Evolutionary conservation across 2,329 filamentous ascomycete species (phyloP), one percentile per base, ranked within the genome.

Genomic region (Aspergillus eucalypticola): DNA sequence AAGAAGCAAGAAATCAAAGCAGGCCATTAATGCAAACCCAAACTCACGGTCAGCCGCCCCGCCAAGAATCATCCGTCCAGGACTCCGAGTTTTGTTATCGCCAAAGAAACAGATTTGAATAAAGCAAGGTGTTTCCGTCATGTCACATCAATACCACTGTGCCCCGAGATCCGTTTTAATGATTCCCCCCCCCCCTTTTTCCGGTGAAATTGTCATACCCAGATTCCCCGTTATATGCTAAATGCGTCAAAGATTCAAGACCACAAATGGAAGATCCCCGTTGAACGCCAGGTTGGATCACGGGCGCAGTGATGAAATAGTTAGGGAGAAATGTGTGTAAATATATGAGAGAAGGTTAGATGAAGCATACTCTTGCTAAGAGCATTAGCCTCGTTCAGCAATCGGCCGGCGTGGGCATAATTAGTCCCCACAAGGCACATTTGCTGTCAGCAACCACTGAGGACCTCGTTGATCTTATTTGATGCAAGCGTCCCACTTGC

Each of bases 381-480:
- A 55, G 39, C 41, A 35, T 21, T 29, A 11, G 6, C 10, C 11
- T 21, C 10, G 11, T 23, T 25, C 44, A 35, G 11, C 32, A 35
- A 4, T 49, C 38, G 10, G 23, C 35, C 17, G 32, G 44, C 27
- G 41, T 42, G 17, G 23, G 41, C 8, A 29, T 10, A 8, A 46
- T 39, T 50, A 19, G 17, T 19, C 44, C 54, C 54, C 46, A 29
- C 32, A 15, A 25, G 10, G 32, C 42, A 52, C 15, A 56, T 11
- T 54, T 27, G 35, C 51, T 71, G 62, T 73, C 64, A 73, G 64
- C 70, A 68, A 44, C 68, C 66, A 50, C 69, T 62, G n/a, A 72
- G 64, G 54, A 71, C 66, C 54, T 73, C 71, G 46, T 66, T 68
- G 15, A 73, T 71, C 10, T 71, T 69, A 57, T 73, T 72, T 4